These are phyloP conservation scores for Sordaria brevicollis DNA, from an alignment of 495 filamentous ascomycete genomes.

Conservation along the genomic window DNA sequence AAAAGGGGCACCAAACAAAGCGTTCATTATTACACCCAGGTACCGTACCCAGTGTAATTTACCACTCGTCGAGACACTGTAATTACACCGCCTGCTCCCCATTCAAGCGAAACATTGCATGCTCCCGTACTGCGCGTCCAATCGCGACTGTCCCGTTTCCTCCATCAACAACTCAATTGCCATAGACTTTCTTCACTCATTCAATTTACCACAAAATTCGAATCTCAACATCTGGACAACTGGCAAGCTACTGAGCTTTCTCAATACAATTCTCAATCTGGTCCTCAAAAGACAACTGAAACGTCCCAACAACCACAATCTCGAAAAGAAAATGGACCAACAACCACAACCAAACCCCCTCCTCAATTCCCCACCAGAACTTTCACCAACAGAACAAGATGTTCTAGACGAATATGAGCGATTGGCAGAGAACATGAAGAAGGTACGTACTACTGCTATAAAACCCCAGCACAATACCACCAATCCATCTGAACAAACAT, in stretches of 20 bases:
- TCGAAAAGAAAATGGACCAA: conserved; percentile 26
- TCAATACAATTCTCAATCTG: no score
- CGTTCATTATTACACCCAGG: neutral
- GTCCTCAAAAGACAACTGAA: no score
- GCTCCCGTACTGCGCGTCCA: neutral
- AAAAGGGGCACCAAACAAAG: neutral
- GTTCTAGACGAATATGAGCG: conserved; percentile 87
- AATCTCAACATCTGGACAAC: no score
- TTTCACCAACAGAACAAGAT: conserved; percentile 81
- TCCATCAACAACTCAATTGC: neutral
- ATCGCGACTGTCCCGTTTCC: neutral
- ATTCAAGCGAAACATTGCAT: neutral
- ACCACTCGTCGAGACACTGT: neutral
- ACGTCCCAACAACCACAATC: neutral
- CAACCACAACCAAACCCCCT: conserved; percentile 8
- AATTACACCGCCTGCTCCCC: neutral
- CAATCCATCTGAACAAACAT: conserved; percentile 7
- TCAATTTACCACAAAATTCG: neutral
- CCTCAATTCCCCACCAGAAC: conserved; percentile 36
- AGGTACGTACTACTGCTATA: conserved; percentile 45
- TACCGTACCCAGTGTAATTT: neutral
- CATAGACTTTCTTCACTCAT: neutral
- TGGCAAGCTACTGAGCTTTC: neutral
- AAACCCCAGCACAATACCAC: conserved; percentile 8
- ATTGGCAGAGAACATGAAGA: conserved; percentile 82